Evolutionary conservation across 2,329 filamentous ascomycete genomes (phyloP), one percentile per base, ranked within the genome.

Genomic region (Ploettnerulaceae sp.): DNA sequence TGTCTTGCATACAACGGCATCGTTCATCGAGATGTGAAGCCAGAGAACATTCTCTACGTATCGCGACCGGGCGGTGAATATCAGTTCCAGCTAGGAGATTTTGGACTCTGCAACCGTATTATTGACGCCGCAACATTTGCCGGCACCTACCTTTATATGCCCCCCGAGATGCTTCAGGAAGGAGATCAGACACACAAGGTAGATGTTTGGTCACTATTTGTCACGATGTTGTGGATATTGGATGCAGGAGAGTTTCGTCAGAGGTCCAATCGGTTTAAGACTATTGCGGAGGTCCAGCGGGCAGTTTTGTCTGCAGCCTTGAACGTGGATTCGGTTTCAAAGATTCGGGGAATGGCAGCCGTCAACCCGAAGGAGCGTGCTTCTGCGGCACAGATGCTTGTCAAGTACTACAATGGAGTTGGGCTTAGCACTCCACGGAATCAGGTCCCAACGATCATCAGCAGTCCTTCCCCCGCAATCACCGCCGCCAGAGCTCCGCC

Each of bases 11-110:
- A 12, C 1, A 29, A 52, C 8, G 93, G 91, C 60, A 94, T 97
- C 64, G 89, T 96, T 7, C 91, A 97, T 66, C 84, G 91, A 48
- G 91, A 97, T 60, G 95, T 97, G 68, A 51, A 55, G 43, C 52
- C 40, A 38, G 52, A 52, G 33, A 52, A 54, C 12, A 97, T 97
- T 39, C 43, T 51, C 37, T 51, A 45, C 15, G 22, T 47, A 32
- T 51, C 20, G 38, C 38, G 40, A 12, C 39, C 44, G 18, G 18
- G 14, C 26, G 43, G 34, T 32, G 17, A 40, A 44, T 47, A 51
- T 47, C 33, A 51, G 26, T 51, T 47, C 39, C 38, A 47, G 26
- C 48, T 51, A 4, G 34, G 43, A 47, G 48, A 47, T 51, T 49
- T 49, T 45, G 41, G 47, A 15, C 41, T 49, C 21, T 41, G 47